phyloP scores from a whole-genome alignment of 345 rosid species.

The Pseudoturritis turrita region DNA sequence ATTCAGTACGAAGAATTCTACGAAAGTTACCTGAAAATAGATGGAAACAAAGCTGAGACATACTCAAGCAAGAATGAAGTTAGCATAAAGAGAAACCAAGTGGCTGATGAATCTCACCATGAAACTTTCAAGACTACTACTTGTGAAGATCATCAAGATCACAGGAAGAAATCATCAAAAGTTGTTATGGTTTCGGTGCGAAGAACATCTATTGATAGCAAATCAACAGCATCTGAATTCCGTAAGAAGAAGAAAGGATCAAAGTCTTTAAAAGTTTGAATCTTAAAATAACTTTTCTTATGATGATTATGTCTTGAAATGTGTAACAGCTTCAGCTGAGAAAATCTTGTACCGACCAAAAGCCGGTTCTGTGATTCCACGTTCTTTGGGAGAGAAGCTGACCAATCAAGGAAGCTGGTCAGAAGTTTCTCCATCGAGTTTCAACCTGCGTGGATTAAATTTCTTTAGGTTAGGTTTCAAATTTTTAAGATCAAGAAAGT shows the following conservation, averaged over 20 bases:
- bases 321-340: constrained; percentile 45
- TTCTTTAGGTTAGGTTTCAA: constrained; percentile 49
- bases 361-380: constrained; percentile 48
- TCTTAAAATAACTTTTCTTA: not conserved
- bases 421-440: constrained; percentile 56
- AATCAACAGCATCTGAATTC: constrained; percentile 35
- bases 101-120: constrained; percentile 38
- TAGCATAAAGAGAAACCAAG: constrained; percentile 35
- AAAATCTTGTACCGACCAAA: constrained; percentile 49
- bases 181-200: constrained; percentile 61
- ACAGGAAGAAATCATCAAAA: constrained; percentile 50
- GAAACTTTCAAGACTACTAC: constrained; percentile 33
- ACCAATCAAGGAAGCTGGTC: constrained; percentile 58
- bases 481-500: constrained; percentile 6
- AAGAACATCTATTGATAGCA: constrained; percentile 53
- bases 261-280: not conserved
- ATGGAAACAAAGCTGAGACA: constrained; percentile 42
- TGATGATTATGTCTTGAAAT: constrained; percentile 9
- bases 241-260: constrained; percentile 33
- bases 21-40: constrained; percentile 55
- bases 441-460: constrained; percentile 60
- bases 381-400: constrained; percentile 31
- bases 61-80: constrained; percentile 36
- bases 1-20: constrained; percentile 56
- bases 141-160: constrained; percentile 39